phyloP scores from a whole-genome alignment of 2,329 filamentous ascomycete genomes.

The Eurotiales sp. region DNA sequence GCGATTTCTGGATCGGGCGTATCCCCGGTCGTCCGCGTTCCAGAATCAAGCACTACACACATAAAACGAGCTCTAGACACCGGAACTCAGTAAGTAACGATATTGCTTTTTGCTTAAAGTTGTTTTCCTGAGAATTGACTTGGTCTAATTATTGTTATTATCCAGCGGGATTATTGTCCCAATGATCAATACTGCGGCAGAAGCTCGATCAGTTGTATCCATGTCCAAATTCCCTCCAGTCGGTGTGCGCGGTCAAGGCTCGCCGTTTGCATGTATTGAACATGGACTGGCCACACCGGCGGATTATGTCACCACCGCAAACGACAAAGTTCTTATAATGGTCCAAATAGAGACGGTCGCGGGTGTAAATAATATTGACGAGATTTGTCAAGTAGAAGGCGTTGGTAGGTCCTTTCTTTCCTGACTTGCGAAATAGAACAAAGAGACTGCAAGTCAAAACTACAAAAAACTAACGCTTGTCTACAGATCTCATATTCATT shows the following conservation, averaged over 20 bases:
- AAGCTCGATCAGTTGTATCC: conserved; percentile 22
- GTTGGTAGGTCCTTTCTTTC: conserved; percentile 16
- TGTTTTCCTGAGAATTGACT: neutral
- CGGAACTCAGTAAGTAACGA: conserved; percentile 4
- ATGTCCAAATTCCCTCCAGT: conserved; percentile 28
- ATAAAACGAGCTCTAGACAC: conserved; percentile 7
- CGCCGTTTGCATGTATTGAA: conserved; percentile 25
- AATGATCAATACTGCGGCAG: conserved; percentile 50
- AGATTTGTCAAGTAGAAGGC: conserved; percentile 36
- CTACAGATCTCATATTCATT: conserved; percentile 33
- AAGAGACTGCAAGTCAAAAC: too few species aligned
- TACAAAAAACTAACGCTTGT: neutral
- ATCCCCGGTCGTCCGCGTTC: conserved; percentile 4
- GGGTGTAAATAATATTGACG: conserved; percentile 39
- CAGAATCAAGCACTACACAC: conserved; percentile 1
- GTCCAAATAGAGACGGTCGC: conserved; percentile 39
- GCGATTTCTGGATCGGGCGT: conserved; percentile 7
- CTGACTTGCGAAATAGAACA: neutral
- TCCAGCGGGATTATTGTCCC: conserved; percentile 50
- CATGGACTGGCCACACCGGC: conserved; percentile 30
- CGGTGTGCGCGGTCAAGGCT: conserved; percentile 27
- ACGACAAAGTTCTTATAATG: conserved; percentile 31
- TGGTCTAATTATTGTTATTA: neutral
- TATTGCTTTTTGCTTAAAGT: conserved; percentile 34
- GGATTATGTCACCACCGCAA: conserved; percentile 33